These are phyloP conservation scores for Populus hybrid DNA, from an alignment of 441 rosid genomes.

Conservation along the genomic window DNA sequence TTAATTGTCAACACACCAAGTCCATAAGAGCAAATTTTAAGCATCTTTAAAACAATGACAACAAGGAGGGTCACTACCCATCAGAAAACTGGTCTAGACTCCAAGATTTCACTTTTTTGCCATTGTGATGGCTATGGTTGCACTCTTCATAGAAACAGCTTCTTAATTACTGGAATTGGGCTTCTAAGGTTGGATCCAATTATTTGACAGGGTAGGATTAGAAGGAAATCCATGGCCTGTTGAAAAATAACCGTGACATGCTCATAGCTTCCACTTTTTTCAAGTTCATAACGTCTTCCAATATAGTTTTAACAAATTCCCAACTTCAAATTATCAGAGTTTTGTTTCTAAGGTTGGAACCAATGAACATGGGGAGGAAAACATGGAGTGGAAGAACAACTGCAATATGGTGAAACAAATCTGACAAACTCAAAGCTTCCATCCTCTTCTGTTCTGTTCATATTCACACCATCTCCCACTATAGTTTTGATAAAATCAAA, in stretches of 20 bases:
- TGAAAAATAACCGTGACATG: neutral
- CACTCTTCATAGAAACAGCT: neutral
- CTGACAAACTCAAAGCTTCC: neutral
- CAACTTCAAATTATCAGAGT: neutral
- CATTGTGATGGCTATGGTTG: neutral
- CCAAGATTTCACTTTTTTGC: neutral
- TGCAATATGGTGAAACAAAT: neutral
- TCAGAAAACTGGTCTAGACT: neutral
- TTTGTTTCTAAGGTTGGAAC: neutral
- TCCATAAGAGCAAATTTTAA: neutral
- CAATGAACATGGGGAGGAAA: neutral
- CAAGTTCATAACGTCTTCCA: neutral
- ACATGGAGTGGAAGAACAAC: neutral
- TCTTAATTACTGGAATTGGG: neutral
- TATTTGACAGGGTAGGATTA: neutral
- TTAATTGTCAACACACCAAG: neutral
- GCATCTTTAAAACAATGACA: neutral
- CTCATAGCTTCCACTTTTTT: neutral
- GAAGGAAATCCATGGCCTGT: neutral
- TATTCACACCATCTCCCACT: neutral
- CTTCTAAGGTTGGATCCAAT: slow-evolving; percentile 1
- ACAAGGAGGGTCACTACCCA: neutral
- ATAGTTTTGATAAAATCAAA: neutral
- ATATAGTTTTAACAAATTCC: neutral
- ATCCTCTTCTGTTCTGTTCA: neutral